Evolutionary conservation across 2,329 filamentous ascomycete species (phyloP), one percentile per base, ranked within the genome.

Genomic region (Ophiocordyceps unilateralis): DNA sequence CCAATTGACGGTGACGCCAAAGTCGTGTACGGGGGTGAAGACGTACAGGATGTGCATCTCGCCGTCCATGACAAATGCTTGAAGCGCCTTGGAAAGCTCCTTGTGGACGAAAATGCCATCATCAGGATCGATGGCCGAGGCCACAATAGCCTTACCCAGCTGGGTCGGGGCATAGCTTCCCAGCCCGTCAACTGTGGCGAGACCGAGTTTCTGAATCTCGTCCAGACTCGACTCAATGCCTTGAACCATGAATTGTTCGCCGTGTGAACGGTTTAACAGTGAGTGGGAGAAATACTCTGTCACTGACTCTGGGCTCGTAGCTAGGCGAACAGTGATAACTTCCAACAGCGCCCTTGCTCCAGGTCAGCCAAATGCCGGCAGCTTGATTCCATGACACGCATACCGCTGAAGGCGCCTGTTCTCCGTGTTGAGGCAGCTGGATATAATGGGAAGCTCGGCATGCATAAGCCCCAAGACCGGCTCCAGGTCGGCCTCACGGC

Each of bases 21-120:
- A 62, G 40, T 72, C 66, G 40, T 83, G 76, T 2, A 87, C 70
- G 0, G 83, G 83, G 0, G 83, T 86, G 48, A 87, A 86, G 32
- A 76, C 77, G 55, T 87, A 88, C 40, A 86, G 69, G 12, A 84
- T 71, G 52, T 87, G 83, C 76, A 88, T 79, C 48, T 88, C 83
- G 4, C 81, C 78, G 53, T 87, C 81, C 73, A 88, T 78, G 12
- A 86, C 83, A 52, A 88, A 87, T 1, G 78, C 79, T 46, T 72
- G 66, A 3, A 87, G 65, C 0, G 82, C 79, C 49, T 71, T 71
- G 45, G 69, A 68, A 40, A 87, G 65, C 56, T 88, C 83, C 39
- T 74, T 67, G 50, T 86, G 66, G 17, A 87, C 69, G 50, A 86
- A 87, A 1, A 83, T 59, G 0, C 83, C 83, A 50, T 87, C 82